Evolutionary conservation across 768 basidiomycete genomes (phyloP).

Genomic region (Pleurotus eryngii): DNA sequence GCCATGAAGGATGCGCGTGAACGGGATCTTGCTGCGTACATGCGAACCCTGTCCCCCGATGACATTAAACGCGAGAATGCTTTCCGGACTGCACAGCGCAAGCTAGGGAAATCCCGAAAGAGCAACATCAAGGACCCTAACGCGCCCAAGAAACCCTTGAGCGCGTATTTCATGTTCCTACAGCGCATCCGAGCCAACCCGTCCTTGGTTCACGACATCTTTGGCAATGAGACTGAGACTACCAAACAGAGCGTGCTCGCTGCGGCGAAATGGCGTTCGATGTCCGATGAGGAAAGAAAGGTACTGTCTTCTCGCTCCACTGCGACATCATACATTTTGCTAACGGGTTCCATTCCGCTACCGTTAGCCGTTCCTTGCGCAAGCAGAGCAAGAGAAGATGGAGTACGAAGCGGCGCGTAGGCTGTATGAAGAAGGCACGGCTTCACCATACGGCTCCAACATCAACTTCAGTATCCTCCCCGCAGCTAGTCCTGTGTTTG

Average conservation of each 20-base stretch:
- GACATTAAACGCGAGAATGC: constrained; percentile 94
- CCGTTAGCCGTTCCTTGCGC: constrained; percentile 81
- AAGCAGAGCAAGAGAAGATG: constrained; percentile 94
- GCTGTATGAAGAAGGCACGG: constrained; percentile 82
- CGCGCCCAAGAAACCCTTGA: constrained; percentile 92
- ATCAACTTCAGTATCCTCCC: constrained; percentile 85
- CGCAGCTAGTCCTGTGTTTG: constrained; percentile 32
- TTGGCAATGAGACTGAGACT: constrained; percentile 88
- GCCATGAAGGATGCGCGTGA: constrained; percentile 83
- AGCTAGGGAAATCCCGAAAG: constrained; percentile 88
- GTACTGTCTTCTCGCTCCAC: constrained; percentile 37
- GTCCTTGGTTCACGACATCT: constrained; percentile 71
- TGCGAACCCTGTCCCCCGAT: constrained; percentile 85
- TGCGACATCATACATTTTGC: background rate
- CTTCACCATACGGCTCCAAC: constrained; percentile 57
- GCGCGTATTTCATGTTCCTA: constrained; percentile 93
- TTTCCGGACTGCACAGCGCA: constrained; percentile 88
- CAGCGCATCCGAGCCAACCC: constrained; percentile 84
- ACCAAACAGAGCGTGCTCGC: constrained; percentile 94
- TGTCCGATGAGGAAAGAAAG: constrained; percentile 92
- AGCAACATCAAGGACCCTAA: constrained; percentile 97
- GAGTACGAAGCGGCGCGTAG: constrained; percentile 85
- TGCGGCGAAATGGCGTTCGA: constrained; percentile 88
- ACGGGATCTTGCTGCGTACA: constrained; percentile 77
- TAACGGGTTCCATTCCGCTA: background rate